These are phyloP conservation scores for Hypocreales sp. DNA, from an alignment of 2,329 filamentous ascomycete species.

Conservation along the genomic window DNA sequence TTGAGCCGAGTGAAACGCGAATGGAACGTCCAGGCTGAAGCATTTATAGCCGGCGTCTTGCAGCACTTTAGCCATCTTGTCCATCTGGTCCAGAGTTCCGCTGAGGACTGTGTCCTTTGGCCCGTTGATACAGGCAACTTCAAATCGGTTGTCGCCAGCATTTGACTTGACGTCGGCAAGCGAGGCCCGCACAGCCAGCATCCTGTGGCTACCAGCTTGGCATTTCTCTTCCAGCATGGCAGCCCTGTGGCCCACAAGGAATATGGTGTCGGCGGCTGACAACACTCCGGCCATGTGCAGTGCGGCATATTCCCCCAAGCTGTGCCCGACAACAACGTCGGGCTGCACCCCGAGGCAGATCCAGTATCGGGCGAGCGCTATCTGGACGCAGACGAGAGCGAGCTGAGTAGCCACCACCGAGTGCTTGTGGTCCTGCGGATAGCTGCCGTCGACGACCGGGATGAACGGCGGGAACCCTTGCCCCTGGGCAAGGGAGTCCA, in stretches of 20 bases:
- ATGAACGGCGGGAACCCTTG: neutral
- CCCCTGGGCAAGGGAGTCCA: neutral
- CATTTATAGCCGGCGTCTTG: conserved; percentile 12
- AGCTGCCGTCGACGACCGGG: neutral
- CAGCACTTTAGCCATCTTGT: conserved; percentile 1
- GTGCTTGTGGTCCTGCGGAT: conserved; percentile 5
- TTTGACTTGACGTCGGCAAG: too few relatives aligned
- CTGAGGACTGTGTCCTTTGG: conserved; percentile 39
- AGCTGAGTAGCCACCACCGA: conserved; percentile 23
- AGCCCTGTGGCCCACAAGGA: conserved; percentile 45
- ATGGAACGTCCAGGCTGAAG: conserved; percentile 17
- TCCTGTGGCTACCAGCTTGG: conserved; percentile 17
- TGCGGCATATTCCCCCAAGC: conserved; percentile 48
- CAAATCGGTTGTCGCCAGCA: too few relatives aligned
- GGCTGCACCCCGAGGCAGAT: conserved; percentile 21
- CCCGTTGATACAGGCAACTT: conserved; percentile 33
- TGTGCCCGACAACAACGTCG: conserved; percentile 31
- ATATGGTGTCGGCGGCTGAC: conserved; percentile 44
- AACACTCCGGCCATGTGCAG: conserved; percentile 47
- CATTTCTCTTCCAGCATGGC: conserved; percentile 39
- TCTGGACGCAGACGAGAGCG: conserved; percentile 20
- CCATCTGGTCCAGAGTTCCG: conserved; percentile 4
- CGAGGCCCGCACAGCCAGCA: conserved; percentile 17
- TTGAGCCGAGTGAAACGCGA: conserved; percentile 21
- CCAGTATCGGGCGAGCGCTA: conserved; percentile 27